Base-by-base conservation (phyloP, 345 rosid species). In the Eucalyptus albens region DNA sequence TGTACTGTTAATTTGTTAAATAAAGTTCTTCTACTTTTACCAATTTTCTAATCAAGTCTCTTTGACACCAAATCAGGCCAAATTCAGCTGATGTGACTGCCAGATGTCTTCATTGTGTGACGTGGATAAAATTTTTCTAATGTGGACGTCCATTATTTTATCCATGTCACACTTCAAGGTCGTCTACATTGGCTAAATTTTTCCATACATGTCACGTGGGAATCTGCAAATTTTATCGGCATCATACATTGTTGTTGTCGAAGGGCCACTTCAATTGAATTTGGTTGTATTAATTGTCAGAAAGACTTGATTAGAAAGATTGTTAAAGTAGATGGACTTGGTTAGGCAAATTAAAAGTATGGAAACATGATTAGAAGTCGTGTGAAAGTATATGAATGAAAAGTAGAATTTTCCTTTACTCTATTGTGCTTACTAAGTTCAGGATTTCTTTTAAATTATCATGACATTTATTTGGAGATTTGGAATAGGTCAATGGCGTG, bases 171-270 rank as follows among this genome's bases (percentile, higher is more conserved):
- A 15, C 24, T 31, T 69, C 3, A 7, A 29, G 80, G 80, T 69
- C 5, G 1, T 69, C 81, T 31, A 31, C 81, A 69, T 9, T 31
- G 81, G 81, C 42, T 69, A 16, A 31, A 31, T 69, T 31, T 69
- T 67, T 15, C 81, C 81, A 31, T 0, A 9, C 42, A 31, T 31
- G 22, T 31, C 45, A 72, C 1, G 2, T 72, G 45, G 45, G 82
- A 26, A 19, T 72, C 82, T 0, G 8, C 82, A 72, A 10, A 37
- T 9, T 72, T 33, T 72, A 5, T 19, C 1, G 5, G 82, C 82
- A 72, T 19, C 45, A 9, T 72, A 72, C 7, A 0, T 21, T 0
- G 2, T 17, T 2, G 0, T 72, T 5, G 0, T 33, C 17, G 1
- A 21, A 19, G 0, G 0, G 45, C 82, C 44, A 9, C 26, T 37